Conservation (phyloP, 1,284 basidiomycete species). For the Xerocomus amazonicus region DNA sequence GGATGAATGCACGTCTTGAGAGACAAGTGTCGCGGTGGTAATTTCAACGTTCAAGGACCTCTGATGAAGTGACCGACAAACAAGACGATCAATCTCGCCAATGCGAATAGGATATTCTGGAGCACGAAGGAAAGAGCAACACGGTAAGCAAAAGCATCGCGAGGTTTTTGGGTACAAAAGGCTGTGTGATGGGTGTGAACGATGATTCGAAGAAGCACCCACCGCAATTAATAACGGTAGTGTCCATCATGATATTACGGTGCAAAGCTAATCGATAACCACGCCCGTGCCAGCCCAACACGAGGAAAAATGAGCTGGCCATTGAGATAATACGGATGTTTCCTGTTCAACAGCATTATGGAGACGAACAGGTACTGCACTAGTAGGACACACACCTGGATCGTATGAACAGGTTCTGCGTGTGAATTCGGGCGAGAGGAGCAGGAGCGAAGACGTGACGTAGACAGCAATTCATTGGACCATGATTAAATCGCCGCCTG, state of each 20-base stretch:
- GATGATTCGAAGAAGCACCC: background rate
- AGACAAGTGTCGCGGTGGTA: conserved; percentile 44
- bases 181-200: conserved; percentile 11
- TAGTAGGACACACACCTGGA: too few species aligned
- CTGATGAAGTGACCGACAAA: conserved; percentile 61
- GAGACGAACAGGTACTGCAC: too few species aligned
- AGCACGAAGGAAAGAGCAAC: conserved; percentile 38
- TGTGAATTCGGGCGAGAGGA: too few species aligned
- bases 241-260: conserved; percentile 55
- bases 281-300: conserved; percentile 45
- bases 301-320: conserved; percentile 59
- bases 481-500: too few species aligned
- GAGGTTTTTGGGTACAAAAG: conserved; percentile 22
- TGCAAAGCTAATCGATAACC: conserved; percentile 46
- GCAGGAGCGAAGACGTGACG: too few species aligned
- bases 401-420: too few species aligned
- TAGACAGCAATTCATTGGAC: too few species aligned
- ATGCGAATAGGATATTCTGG: conserved; percentile 43
- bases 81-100: conserved; percentile 40
- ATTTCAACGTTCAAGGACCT: conserved; percentile 50
- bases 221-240: conserved; percentile 17
- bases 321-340: conserved; percentile 68
- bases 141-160: conserved; percentile 36
- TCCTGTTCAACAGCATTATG: conserved; percentile 37
- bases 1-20: conserved; percentile 48